Percentiles rank a stretch among this genome's conserved stretches.
Evolutionary conservation across 2,329 filamentous ascomycete species (phyloP).

Genomic region (Neofusicoccum kwambonambiense): DNA sequence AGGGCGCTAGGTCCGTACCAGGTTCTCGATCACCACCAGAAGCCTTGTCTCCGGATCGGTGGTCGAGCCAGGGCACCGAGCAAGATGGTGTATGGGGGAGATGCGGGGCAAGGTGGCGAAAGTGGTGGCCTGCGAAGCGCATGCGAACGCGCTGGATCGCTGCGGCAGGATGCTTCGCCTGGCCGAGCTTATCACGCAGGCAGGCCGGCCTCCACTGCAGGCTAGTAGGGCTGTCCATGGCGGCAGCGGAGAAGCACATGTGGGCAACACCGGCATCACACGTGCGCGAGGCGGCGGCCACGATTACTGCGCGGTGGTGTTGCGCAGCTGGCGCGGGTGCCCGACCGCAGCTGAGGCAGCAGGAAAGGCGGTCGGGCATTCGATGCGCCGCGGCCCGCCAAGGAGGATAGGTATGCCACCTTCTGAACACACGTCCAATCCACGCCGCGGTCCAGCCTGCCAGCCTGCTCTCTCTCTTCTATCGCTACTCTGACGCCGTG

Average conservation of each 20-base stretch:
- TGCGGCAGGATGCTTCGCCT: neutral
- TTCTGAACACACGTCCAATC: conserved; percentile 7
- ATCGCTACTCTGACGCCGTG: neutral
- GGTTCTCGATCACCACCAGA: neutral
- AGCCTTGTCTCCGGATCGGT: neutral
- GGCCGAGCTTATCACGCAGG: neutral
- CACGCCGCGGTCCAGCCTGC: neutral
- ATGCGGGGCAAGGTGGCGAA: neutral
- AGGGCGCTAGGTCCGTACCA: neutral
- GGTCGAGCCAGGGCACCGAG: no score
- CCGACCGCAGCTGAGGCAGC: neutral
- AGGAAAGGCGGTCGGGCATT: conserved; percentile 8
- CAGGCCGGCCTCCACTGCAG: neutral
- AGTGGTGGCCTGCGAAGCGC: neutral
- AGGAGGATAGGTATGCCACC: conserved; percentile 9
- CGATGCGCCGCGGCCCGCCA: conserved; percentile 5
- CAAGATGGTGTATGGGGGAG: neutral
- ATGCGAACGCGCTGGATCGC: neutral
- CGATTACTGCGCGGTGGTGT: neutral
- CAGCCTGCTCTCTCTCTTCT: neutral
- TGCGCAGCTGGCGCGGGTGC: conserved; percentile 1
- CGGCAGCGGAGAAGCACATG: no score
- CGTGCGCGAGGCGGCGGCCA: neutral
- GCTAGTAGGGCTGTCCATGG: neutral
- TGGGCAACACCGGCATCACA: neutral